These are phyloP conservation scores for Euphorbia schlechtendalii DNA, from an alignment of 441 rosid species.

Conservation along the genomic window DNA sequence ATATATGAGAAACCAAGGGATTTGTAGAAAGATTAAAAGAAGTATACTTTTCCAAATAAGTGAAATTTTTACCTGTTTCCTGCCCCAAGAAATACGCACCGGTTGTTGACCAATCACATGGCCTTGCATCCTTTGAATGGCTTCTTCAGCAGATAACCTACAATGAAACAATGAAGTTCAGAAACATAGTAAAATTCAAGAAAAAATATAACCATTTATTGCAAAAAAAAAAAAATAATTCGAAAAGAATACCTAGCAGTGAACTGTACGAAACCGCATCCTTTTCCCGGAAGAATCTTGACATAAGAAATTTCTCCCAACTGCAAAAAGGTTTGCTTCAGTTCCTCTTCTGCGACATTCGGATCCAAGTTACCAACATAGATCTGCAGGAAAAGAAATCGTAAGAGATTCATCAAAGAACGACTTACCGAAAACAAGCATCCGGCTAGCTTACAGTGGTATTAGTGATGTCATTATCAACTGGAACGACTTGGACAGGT, in stretches of 20 bases:
- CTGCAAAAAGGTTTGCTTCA: slow-evolving; percentile 63
- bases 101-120: slow-evolving; percentile 85
- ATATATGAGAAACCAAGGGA: too few relatives aligned
- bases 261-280: slow-evolving; percentile 83
- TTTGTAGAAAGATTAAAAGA: too few relatives aligned
- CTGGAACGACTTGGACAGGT: slow-evolving; percentile 53
- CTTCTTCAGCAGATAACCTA: slow-evolving; percentile 89
- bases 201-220: neutral
- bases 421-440: neutral
- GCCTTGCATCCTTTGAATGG: slow-evolving; percentile 83
- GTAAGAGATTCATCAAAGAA: slow-evolving; percentile 11
- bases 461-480: slow-evolving; percentile 66
- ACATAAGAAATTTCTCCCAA: slow-evolving; percentile 69
- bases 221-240: too few relatives aligned
- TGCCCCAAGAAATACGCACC: slow-evolving; percentile 86
- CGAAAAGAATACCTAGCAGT: slow-evolving; percentile 81
- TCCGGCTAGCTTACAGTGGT: slow-evolving; percentile 49
- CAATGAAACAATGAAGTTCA: slow-evolving; percentile 9
- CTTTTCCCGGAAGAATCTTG: slow-evolving; percentile 78
- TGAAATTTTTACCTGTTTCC: slow-evolving; percentile 59
- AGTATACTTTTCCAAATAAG: too few relatives aligned
- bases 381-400: slow-evolving; percentile 43
- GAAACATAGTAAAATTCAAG: slow-evolving; percentile 2
- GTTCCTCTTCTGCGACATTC: slow-evolving; percentile 73
- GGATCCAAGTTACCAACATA: slow-evolving; percentile 75